Evolutionary conservation across 139 green algal genomes (phyloP).

Genomic region (Chlorella sorokiniana): DNA sequence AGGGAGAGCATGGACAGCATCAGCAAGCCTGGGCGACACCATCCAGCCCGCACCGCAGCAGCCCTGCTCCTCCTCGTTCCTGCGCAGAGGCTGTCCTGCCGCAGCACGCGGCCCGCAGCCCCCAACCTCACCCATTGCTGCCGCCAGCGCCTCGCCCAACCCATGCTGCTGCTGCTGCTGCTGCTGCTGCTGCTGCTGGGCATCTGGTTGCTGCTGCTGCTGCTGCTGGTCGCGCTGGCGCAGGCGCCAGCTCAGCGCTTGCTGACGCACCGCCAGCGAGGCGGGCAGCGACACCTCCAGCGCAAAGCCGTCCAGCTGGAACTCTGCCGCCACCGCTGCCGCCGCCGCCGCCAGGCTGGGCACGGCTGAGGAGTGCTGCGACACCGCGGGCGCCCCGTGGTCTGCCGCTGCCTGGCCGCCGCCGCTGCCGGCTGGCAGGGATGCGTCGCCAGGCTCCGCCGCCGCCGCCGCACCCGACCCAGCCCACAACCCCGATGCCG

Average conservation of each 20-base stretch:
- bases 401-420: background rate
- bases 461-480: background rate
- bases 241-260: conserved; percentile 25
- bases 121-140: conserved; percentile 6
- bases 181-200: background rate
- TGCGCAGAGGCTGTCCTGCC: background rate
- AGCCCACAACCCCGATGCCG: background rate
- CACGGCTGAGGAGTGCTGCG: background rate
- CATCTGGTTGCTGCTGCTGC: background rate
- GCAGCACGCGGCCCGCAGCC: background rate
- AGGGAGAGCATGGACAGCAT: conserved; percentile 1
- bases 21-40: background rate
- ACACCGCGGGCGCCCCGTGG: background rate
- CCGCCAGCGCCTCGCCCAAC: background rate
- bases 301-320: background rate
- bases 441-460: background rate
- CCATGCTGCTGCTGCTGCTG: background rate
- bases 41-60: background rate
- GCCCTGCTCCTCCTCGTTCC: too few relatives aligned
- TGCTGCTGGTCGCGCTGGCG: background rate
- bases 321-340: background rate
- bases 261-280: conserved; percentile 28
- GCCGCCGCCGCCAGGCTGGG: conserved; percentile 3
- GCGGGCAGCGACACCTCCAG: conserved; percentile 29
- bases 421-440: background rate